phyloP scores from a whole-genome alignment of 257 asterid genomes.

The Scutellaria baicalensis region DNA sequence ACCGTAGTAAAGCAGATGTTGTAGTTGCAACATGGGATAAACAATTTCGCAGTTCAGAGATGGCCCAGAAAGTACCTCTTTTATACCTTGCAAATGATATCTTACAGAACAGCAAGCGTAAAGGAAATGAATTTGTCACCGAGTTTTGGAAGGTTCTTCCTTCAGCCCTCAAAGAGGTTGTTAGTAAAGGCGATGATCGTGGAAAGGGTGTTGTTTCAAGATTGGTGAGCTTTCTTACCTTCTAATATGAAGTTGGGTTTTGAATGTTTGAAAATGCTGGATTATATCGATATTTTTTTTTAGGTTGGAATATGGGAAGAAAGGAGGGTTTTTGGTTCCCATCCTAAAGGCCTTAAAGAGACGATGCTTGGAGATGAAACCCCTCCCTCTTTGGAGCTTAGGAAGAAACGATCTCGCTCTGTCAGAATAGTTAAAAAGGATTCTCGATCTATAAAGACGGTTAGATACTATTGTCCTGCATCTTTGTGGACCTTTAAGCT shows the following conservation, averaged over 20 bases:
- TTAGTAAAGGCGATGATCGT: constrained; percentile 59
- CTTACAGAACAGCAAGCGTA: constrained; percentile 88
- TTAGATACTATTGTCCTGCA: constrained; percentile 25
- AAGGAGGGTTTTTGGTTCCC: constrained; percentile 86
- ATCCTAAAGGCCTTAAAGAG: constrained; percentile 56
- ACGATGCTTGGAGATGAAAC: constrained; percentile 71
- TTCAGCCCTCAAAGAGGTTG: constrained; percentile 66
- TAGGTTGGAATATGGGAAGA: constrained; percentile 93
- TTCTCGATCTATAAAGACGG: constrained; percentile 76
- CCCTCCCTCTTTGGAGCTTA: constrained; percentile 68
- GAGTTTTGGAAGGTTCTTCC: constrained; percentile 98
- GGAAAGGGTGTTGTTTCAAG: constrained; percentile 65
- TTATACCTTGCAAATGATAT: constrained; percentile 91
- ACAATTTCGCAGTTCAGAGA: constrained; percentile 64
- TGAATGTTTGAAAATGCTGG: constrained; percentile 7
- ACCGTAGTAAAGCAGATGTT: constrained; percentile 80
- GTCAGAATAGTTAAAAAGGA: constrained; percentile 78
- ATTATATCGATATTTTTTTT: background rate
- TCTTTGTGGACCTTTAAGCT: background rate
- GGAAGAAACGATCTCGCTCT: constrained; percentile 72
- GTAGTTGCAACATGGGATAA: constrained; percentile 90
- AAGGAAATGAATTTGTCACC: constrained; percentile 82
- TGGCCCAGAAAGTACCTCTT: constrained; percentile 73
- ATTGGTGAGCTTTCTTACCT: constrained; percentile 54
- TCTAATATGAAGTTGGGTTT: constrained; percentile 5